Conservation (phyloP, 768 basidiomycete species). For the Pluteus cervinus region DNA sequence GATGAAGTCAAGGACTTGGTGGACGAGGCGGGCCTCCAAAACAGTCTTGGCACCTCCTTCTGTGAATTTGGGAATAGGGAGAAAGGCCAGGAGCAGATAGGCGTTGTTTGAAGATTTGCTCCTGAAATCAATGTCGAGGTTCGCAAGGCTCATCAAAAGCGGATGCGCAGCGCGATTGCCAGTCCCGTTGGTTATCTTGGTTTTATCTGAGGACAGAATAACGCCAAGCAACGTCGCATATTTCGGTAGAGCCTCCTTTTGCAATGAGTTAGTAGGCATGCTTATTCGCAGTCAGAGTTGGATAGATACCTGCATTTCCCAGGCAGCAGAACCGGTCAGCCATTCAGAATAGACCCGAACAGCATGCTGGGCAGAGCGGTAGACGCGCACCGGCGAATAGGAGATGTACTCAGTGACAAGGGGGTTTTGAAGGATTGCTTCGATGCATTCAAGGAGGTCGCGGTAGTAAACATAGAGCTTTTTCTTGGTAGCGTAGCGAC, state of each 20-base stretch:
- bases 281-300: too few relatives aligned
- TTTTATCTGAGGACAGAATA: slow-evolving; percentile 25
- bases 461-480: slow-evolving; percentile 16
- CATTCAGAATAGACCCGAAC: slow-evolving; percentile 5
- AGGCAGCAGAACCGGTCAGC: slow-evolving; percentile 3
- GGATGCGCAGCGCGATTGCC: slow-evolving; percentile 25
- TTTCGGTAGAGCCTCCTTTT: too few relatives aligned
- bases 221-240: slow-evolving; percentile 23
- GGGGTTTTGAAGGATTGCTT: slow-evolving; percentile 18
- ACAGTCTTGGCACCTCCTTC: slow-evolving; percentile 15
- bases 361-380: slow-evolving; percentile 1
- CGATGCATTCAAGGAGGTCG: slow-evolving; percentile 18
- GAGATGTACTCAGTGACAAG: slow-evolving; percentile 13
- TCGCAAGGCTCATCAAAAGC: slow-evolving; percentile 22
- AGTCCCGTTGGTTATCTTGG: slow-evolving; percentile 22
- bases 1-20: slow-evolving; percentile 23
- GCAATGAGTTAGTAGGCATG: too few relatives aligned
- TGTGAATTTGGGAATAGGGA: slow-evolving; percentile 25
- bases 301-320: slow-evolving; percentile 8
- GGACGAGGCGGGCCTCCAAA: slow-evolving; percentile 18
- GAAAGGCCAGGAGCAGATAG: slow-evolving; percentile 19
- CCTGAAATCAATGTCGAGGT: slow-evolving; percentile 20
- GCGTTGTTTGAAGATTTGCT: slow-evolving; percentile 25
- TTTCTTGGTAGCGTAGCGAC: slow-evolving; percentile 8
- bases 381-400: too few relatives aligned